Evolutionary conservation across 495 filamentous ascomycete genomes (phyloP), one percentile per base, ranked within the genome.

Genomic region (Parachaetomium inaequale): DNA sequence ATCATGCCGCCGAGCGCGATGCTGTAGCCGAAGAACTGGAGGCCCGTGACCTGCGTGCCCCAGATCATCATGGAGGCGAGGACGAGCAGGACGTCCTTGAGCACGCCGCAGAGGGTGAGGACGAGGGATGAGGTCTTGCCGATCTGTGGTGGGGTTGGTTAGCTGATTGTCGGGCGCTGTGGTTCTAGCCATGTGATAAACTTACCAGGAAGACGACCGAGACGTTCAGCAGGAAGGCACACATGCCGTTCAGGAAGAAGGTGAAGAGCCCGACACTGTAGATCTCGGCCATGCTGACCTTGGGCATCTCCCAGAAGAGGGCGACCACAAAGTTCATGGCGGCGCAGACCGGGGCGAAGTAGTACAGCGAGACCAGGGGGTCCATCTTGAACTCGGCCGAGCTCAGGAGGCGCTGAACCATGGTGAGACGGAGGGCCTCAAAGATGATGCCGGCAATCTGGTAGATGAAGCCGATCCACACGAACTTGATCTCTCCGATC

Each of bases 21-120:
- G 71, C 83, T 85, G 84, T 98, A 98, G 67, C 94, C 94, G 78
- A 98, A 96, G 78, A 90, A 87, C 78, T 98, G 94, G 49, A 95
- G 85, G 49, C 73, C 74, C 23, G 90, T 84, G 69, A 98, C 88
- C 25, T 87, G 85, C 63, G 91, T 94, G 60, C 87, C 80, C 88
- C 91, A 96, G 75, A 98, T 88, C 63, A 90, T 70, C 84, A 97
- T 94, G 59, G 91, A 96, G 55, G 90, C 90, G 57, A 81, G 78
- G 52, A 98, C 93, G 31, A 98, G 88, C 62, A 98, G 85, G 66
- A 98, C 93, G 81, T 98, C 94, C 83, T 98, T 98, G 71, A 98
- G 86, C 61, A 98, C 93, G 79, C 94, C 94, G 77, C 91, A 98
- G 54, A 98, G 89, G 42, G 94, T 98, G 75, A 97, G 90, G 71